phyloP scores from a whole-genome alignment of 2,329 filamentous ascomycete species.

The Macroventuria anomochaeta region DNA sequence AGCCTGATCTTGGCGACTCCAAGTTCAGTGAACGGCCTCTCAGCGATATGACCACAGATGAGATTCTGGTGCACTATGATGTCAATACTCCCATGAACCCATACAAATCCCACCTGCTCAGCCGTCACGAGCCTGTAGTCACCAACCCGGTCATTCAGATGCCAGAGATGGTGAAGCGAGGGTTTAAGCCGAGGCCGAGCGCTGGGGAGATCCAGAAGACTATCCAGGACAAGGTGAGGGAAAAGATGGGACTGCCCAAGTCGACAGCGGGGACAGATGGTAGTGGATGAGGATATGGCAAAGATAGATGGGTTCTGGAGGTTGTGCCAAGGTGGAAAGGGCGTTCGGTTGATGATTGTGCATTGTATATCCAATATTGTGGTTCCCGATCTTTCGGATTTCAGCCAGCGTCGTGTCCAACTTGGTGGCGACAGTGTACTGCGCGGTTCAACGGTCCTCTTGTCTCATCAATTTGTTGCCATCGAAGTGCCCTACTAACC shows the following conservation, averaged over 20 bases:
- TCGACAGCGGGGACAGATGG: background rate
- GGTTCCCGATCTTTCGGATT: background rate
- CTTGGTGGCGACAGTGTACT: conserved; percentile 7
- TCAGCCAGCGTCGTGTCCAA: background rate
- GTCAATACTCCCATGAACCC: conserved; percentile 11
- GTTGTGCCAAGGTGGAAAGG: background rate
- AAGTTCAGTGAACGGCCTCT: background rate
- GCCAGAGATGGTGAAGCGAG: conserved; percentile 9
- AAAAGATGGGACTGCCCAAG: background rate
- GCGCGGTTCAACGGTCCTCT: conserved; percentile 6
- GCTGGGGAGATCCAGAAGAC: conserved; percentile 12
- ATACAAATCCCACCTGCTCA: conserved; percentile 20
- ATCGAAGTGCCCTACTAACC: background rate
- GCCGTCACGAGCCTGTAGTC: conserved; percentile 14
- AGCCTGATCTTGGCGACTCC: background rate
- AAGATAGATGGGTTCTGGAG: background rate
- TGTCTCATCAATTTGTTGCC: background rate
- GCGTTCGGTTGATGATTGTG: background rate
- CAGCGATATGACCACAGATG: conserved; percentile 6
- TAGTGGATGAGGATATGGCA: background rate
- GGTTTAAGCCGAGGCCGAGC: conserved; percentile 15
- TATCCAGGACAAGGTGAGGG: conserved; percentile 11
- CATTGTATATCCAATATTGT: background rate
- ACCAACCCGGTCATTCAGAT: conserved; percentile 16
- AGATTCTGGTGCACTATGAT: conserved; percentile 7